These are phyloP conservation scores for Diaporthe capsici DNA, from an alignment of 2,329 filamentous ascomycete species.

Conservation along the genomic window DNA sequence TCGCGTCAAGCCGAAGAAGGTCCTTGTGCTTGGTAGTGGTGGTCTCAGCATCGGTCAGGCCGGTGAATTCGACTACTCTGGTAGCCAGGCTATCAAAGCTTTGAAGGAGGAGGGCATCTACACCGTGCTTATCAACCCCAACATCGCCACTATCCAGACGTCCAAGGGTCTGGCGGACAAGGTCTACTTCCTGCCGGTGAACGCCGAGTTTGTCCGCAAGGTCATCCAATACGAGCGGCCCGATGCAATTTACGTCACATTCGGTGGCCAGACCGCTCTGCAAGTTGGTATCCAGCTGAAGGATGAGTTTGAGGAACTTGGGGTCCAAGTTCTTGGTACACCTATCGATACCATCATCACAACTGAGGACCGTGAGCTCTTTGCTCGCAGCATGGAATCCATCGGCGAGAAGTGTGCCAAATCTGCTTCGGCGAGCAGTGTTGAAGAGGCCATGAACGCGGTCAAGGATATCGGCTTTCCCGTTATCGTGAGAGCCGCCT, in stretches of 20 bases:
- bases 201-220: slow-evolving; percentile 96
- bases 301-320: slow-evolving; percentile 93
- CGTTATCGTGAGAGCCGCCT: slow-evolving; percentile 96
- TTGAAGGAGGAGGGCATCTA: slow-evolving; percentile 98
- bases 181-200: slow-evolving; percentile 98
- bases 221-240: slow-evolving; percentile 95
- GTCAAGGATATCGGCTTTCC: slow-evolving; percentile 95
- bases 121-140: slow-evolving; percentile 98
- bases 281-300: slow-evolving; percentile 97
- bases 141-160: slow-evolving; percentile 98
- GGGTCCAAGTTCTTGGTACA: slow-evolving; percentile 94
- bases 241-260: slow-evolving; percentile 97
- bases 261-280: slow-evolving; percentile 97
- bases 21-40: slow-evolving; percentile 92
- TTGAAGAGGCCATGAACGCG: slow-evolving; percentile 89
- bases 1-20: slow-evolving; percentile 90
- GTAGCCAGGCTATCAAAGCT: slow-evolving; percentile 98
- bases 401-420: slow-evolving; percentile 99
- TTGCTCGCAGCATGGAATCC: slow-evolving; percentile 97
- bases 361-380: slow-evolving; percentile 97
- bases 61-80: slow-evolving; percentile 98
- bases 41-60: slow-evolving; percentile 98
- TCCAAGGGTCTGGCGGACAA: slow-evolving; percentile 98
- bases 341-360: slow-evolving; percentile 99
- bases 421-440: slow-evolving; percentile 90